Evolutionary conservation across 306 rosid species (phyloP).

Genomic region (Rosa multiflora): DNA sequence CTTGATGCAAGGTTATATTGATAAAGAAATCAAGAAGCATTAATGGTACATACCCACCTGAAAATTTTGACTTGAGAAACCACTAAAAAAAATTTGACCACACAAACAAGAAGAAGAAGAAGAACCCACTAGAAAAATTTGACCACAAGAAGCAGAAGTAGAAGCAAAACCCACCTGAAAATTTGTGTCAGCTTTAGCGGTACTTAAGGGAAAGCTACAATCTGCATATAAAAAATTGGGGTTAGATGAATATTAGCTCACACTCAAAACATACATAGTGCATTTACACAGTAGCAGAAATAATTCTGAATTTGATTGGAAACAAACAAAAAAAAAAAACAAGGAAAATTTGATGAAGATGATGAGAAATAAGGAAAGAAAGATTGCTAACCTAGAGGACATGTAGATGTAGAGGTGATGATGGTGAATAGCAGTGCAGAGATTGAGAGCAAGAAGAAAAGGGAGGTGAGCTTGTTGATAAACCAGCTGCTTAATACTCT

Average conservation of each 20-base stretch:
- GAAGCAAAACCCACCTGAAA: slow-evolving; percentile 48
- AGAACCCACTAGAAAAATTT: slow-evolving; percentile 7
- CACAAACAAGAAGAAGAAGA: neutral
- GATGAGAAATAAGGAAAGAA: neutral
- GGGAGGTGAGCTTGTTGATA: slow-evolving; percentile 32
- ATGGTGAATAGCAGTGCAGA: slow-evolving; percentile 39
- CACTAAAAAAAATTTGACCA: neutral
- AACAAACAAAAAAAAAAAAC: too few species aligned
- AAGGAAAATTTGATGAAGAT: neutral
- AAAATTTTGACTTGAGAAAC: too few species aligned
- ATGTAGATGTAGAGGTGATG: slow-evolving; percentile 31
- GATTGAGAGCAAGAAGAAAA: slow-evolving; percentile 41
- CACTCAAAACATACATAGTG: neutral
- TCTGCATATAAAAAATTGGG: slow-evolving; percentile 40
- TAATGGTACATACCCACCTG: neutral
- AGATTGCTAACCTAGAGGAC: slow-evolving; percentile 41
- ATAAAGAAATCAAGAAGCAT: neutral
- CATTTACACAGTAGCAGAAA: neutral
- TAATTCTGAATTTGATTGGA: slow-evolving; percentile 1
- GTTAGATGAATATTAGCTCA: neutral
- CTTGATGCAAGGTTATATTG: neutral
- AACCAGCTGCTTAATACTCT: slow-evolving; percentile 25
- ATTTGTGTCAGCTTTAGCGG: slow-evolving; percentile 37
- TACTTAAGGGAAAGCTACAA: slow-evolving; percentile 31
- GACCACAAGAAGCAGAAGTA: neutral